phyloP scores from a whole-genome alignment of 164 flowering plant genomes.

The Stephania yunnanensis region DNA sequence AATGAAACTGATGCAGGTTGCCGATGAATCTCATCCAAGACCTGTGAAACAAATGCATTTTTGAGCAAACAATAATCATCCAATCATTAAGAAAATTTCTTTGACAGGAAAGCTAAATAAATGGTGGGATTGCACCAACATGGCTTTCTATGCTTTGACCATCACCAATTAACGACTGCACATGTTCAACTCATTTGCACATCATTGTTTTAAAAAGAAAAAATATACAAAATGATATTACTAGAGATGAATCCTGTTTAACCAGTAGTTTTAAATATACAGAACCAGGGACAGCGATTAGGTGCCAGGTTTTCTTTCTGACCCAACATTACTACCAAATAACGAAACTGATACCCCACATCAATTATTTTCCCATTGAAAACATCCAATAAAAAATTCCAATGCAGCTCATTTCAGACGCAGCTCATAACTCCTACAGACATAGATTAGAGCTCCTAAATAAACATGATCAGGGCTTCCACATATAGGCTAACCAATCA shows the following conservation, averaged over 20 bases:
- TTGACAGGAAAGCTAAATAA: not conserved
- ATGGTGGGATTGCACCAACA: not conserved
- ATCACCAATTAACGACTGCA: not conserved
- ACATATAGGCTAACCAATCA: not conserved
- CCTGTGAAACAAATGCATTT: slow-evolving; percentile 34
- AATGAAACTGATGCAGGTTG: slow-evolving; percentile 62
- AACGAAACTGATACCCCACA: not conserved
- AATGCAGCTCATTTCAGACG: too few relatives aligned
- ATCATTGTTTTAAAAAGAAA: too few relatives aligned
- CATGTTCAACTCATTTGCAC: not conserved
- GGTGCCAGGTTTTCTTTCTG: not conserved
- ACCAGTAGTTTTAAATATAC: not conserved
- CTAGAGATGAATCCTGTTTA: not conserved
- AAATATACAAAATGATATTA: too few relatives aligned
- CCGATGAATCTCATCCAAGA: slow-evolving; percentile 85
- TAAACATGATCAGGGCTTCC: not conserved
- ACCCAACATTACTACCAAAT: not conserved
- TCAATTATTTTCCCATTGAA: too few relatives aligned
- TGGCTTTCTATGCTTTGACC: not conserved
- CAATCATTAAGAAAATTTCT: not conserved
- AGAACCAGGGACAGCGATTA: not conserved
- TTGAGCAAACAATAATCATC: slow-evolving; percentile 2
- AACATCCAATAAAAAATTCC: too few relatives aligned
- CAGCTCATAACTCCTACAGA: not conserved
- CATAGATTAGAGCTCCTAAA: not conserved